Conservation (phyloP, 164 flowering plant genomes). For the Brasenia schreberi region DNA sequence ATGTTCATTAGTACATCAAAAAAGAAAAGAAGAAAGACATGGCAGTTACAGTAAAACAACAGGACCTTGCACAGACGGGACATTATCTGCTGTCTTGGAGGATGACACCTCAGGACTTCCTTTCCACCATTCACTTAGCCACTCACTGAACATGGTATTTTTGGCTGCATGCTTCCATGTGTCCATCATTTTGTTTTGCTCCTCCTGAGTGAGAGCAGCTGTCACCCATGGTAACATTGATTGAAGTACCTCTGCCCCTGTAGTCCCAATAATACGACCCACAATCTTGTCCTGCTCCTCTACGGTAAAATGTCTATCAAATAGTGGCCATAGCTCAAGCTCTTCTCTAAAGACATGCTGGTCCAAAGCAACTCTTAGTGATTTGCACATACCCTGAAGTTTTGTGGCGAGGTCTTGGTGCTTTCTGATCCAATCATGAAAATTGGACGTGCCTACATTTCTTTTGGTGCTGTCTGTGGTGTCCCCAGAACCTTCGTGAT, state of each 20-base stretch:
- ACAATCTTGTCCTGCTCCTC: slow-evolving; percentile 96
- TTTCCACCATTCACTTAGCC: slow-evolving; percentile 98
- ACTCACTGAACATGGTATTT: slow-evolving; percentile 94
- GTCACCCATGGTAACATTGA: slow-evolving; percentile 98
- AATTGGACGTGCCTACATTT: slow-evolving; percentile 7
- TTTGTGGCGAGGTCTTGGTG: slow-evolving; percentile 65
- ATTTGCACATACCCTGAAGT: slow-evolving; percentile 95
- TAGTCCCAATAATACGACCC: slow-evolving; percentile 89
- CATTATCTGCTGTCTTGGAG: slow-evolving; percentile 22
- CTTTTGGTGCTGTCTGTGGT: slow-evolving; percentile 11
- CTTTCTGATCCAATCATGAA: slow-evolving; percentile 17
- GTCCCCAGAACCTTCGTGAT: slow-evolving; percentile 10
- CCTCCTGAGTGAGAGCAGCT: slow-evolving; percentile 79
- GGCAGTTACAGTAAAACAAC: not conserved
- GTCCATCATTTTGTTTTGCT: slow-evolving; percentile 92
- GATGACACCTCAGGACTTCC: slow-evolving; percentile 30
- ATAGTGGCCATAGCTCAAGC: slow-evolving; percentile 94
- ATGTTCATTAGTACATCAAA: not conserved
- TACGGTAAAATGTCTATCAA: slow-evolving; percentile 73
- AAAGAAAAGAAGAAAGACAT: not conserved
- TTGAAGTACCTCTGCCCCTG: slow-evolving; percentile 95
- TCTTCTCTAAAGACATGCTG: slow-evolving; percentile 86
- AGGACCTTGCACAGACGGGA: slow-evolving; percentile 43
- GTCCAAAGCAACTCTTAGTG: slow-evolving; percentile 75
- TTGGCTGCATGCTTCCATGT: slow-evolving; percentile 89